Evolutionary conservation across 805 yeast genomes (phyloP).

Genomic region (Starmerella etchellsii): DNA sequence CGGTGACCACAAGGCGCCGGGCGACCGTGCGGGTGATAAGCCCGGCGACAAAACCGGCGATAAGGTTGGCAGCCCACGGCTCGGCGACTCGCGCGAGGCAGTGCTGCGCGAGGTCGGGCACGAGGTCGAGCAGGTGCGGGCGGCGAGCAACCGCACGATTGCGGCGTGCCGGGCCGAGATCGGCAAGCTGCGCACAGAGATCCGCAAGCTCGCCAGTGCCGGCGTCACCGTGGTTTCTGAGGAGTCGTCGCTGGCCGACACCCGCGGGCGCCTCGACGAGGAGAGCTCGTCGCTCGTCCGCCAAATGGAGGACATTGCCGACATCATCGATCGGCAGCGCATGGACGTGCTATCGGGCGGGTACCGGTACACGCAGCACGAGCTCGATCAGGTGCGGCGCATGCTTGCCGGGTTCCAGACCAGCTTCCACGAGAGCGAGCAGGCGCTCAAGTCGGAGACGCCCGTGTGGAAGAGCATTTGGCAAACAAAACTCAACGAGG

Average conservation of each 20-base stretch:
- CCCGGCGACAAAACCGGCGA: not conserved
- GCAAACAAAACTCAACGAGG: constrained; percentile 81
- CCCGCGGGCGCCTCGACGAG: constrained; percentile 58
- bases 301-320: constrained; percentile 82
- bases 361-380: constrained; percentile 64
- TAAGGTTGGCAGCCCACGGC: too few relatives aligned
- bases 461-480: constrained; percentile 82
- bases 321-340: constrained; percentile 73
- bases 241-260: constrained; percentile 55
- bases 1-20: constrained; percentile 2
- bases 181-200: constrained; percentile 32
- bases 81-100: not conserved
- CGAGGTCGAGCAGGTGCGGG: constrained; percentile 50
- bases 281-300: constrained; percentile 66
- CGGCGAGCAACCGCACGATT: constrained; percentile 38
- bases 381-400: constrained; percentile 48
- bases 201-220: constrained; percentile 38
- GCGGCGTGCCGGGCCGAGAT: constrained; percentile 34
- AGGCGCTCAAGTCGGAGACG: constrained; percentile 55
- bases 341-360: constrained; percentile 89
- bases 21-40: not conserved
- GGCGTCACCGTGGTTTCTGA: constrained; percentile 20
- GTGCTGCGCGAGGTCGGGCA: too few relatives aligned
- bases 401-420: constrained; percentile 50
- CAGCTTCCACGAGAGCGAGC: constrained; percentile 42